phyloP scores from a whole-genome alignment of 148 eudicot genomes.

The Silene uniflora region DNA sequence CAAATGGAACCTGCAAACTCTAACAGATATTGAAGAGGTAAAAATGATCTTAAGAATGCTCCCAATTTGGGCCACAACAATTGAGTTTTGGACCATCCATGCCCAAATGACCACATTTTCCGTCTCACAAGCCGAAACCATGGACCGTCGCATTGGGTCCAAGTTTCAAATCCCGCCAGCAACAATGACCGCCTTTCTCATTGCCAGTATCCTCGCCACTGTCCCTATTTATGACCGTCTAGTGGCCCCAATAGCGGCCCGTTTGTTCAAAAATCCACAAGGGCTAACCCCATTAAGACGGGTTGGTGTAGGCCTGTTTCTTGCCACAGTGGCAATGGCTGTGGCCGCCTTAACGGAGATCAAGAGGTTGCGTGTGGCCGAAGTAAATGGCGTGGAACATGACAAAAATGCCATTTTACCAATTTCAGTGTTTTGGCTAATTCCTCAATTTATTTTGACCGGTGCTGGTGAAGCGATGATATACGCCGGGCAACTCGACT shows the following conservation, averaged over 20 bases:
- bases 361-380: constrained; percentile 41
- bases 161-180: constrained; percentile 57
- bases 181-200: constrained; percentile 56
- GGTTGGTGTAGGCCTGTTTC: constrained; percentile 46
- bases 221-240: constrained; percentile 54
- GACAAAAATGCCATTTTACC: constrained; percentile 27
- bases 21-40: constrained; percentile 62
- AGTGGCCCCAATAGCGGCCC: constrained; percentile 40
- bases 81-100: constrained; percentile 59
- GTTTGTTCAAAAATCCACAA: constrained; percentile 32
- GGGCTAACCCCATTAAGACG: constrained; percentile 49
- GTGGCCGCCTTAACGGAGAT: constrained; percentile 48
- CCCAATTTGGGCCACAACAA: constrained; percentile 71
- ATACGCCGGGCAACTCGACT: constrained; percentile 60
- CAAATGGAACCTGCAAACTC: constrained; percentile 31
- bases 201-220: constrained; percentile 43
- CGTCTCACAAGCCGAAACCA: constrained; percentile 56
- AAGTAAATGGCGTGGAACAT: constrained; percentile 20
- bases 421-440: constrained; percentile 43
- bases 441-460: constrained; percentile 54
- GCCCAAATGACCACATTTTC: constrained; percentile 77
- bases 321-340: constrained; percentile 49
- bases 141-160: constrained; percentile 48
- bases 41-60: constrained; percentile 55
- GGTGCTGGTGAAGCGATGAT: constrained; percentile 65